Base-by-base conservation (phyloP, 2,329 filamentous ascomycete species). In the Tolypocladium inflatum region DNA sequence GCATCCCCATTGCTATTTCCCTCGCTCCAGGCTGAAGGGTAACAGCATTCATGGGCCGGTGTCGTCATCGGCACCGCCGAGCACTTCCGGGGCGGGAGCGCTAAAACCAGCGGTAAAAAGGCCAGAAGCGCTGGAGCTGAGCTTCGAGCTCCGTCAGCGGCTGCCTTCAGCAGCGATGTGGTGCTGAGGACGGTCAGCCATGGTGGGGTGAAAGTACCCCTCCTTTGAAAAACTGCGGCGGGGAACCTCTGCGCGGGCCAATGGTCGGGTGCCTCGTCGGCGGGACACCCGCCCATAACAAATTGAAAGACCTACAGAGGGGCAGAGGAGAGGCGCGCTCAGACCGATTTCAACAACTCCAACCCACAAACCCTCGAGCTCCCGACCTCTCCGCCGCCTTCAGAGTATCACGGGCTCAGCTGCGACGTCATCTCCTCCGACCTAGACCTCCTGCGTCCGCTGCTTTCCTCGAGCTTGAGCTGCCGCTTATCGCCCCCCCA, bases 141-240 rank as follows among this genome's bases (percentile, higher is more conserved):
- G 48, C 48, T 35, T n/a, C 17, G 30, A 51, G 48, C 48, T 51
- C 48, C 26, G 30, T 51, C 48, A 48, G 43, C 43, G 43, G 43
- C 43, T 48, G 43, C 43, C 43, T 48, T 17, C 23, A 30, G 45
- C 45, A 19, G 23, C 26, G 43, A 13, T 17, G 3, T 17, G 17
- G 53, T 23, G 23, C 33, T 19, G 19, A 7, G 48, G 15, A n/a
- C 41, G 11, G 23, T 9, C 13, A n/a, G n/a, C 21, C 53, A 55
- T 55, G 54, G 57, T 58, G 56, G 58, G 58, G 56, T 60, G 41
- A 53, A 62, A 37, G 60, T 63, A 62, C 61, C 58, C 59, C 60
- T 61, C 59, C 56, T 51, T 58, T 39, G 23, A 55, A 64, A 60
- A 61, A 43, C 26, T 45, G 55, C 43, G 41, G 59, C 41, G 55